Conservation (phyloP, 148 eudicot species). For the Chenopodium suecicum region DNA sequence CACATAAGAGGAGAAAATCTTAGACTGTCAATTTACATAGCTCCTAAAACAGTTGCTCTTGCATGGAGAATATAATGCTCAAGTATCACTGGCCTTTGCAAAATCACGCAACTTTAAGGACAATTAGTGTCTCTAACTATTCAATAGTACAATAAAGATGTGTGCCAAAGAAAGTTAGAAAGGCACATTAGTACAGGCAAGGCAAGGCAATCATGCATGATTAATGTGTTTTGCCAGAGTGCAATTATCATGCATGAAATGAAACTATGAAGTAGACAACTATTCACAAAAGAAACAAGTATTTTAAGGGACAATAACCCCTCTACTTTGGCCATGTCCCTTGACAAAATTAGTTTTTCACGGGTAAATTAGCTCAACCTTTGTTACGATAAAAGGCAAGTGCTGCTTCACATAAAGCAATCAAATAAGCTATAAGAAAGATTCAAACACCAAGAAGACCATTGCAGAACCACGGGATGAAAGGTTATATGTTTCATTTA, state of each 20-base stretch:
- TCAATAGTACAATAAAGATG: background rate
- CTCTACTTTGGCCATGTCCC: background rate
- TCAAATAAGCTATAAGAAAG: background rate
- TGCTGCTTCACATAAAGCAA: background rate
- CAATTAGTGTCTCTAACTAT: background rate
- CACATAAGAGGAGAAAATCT: background rate
- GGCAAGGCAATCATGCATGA: background rate
- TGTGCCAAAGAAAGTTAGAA: background rate
- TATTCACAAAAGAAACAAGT: background rate
- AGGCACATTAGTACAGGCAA: background rate
- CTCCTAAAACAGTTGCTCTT: background rate
- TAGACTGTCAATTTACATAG: background rate
- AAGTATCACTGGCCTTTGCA: background rate
- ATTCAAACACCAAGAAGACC: background rate
- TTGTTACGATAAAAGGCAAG: background rate
- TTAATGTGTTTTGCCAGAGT: background rate
- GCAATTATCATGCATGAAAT: background rate
- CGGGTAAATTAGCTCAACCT: background rate
- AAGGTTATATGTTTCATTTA: background rate
- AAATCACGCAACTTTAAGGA: background rate
- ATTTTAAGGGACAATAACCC: background rate
- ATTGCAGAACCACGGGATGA: background rate
- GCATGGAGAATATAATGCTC: slow-evolving; percentile 3
- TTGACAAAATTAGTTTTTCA: background rate
- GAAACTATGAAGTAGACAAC: background rate